A percentile compares a stretch with the other conserved stretches of the same genome.
Conservation (phyloP, 805 yeast genomes). For the Candida nemodendra region DNA sequence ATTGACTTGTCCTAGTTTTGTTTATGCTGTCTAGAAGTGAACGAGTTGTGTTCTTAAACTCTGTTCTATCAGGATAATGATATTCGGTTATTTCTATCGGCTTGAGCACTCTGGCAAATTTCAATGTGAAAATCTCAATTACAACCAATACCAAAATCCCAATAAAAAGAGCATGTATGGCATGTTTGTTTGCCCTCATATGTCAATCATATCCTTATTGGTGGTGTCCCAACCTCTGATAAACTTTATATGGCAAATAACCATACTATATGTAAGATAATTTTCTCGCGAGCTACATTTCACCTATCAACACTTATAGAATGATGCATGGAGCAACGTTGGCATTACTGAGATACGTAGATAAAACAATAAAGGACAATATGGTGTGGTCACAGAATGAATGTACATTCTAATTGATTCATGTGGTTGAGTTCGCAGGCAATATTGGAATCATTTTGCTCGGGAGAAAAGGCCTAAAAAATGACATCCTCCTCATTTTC, state of each 20-base stretch:
- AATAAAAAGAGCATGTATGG: too few species aligned
- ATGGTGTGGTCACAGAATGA: too few species aligned
- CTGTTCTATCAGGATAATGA: slow-evolving; percentile 6
- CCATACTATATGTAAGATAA: too few species aligned
- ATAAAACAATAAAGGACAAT: too few species aligned
- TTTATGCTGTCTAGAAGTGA: slow-evolving; percentile 4
- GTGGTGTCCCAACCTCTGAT: neutral
- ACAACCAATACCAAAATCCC: neutral
- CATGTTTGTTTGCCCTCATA: too few species aligned
- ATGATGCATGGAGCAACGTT: neutral
- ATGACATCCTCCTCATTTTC: slow-evolving; percentile 40
- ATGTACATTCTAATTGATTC: too few species aligned
- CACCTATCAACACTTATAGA: neutral
- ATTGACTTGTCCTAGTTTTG: neutral
- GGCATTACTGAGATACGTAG: neutral
- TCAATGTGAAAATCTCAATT: neutral
- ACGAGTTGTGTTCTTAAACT: neutral
- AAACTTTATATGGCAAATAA: neutral
- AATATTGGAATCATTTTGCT: too few species aligned
- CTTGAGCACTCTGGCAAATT: neutral
- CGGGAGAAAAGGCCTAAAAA: slow-evolving; percentile 25
- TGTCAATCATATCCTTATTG: too few species aligned
- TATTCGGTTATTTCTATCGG: slow-evolving; percentile 5
- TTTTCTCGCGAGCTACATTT: neutral
- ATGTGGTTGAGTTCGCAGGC: too few species aligned